These are phyloP conservation scores for Actinomortierella ambigua DNA, from an alignment of 371 early-diverging fungal genomes.

Conservation along the genomic window DNA sequence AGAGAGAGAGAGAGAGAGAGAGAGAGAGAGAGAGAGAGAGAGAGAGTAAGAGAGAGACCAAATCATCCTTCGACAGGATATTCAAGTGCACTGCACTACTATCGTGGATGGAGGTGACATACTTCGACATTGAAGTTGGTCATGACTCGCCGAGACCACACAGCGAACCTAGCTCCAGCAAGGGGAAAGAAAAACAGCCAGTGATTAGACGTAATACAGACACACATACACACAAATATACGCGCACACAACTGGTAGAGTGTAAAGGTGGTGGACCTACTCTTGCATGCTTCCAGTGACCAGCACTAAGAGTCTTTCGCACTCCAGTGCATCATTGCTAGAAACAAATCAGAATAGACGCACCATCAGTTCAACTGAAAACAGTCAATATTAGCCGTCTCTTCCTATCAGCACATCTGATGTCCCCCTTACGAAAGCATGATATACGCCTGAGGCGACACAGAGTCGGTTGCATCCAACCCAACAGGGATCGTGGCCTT, in stretches of 20 bases:
- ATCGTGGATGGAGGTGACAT: not conserved
- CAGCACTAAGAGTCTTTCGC: constrained; percentile 24
- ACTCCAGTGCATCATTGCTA: constrained; percentile 13
- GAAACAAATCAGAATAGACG: not conserved
- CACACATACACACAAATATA: no score
- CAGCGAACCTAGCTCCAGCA: constrained; percentile 10
- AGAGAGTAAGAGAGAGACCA: no score
- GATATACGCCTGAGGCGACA: constrained; percentile 24
- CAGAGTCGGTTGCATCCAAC: constrained; percentile 6
- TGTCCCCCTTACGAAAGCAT: constrained; percentile 17
- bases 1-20: no score
- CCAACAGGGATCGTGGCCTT: constrained; percentile 14
- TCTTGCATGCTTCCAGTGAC: constrained; percentile 21
- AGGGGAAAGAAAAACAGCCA: no score
- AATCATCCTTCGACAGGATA: no score
- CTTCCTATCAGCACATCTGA: no score
- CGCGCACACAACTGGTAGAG: no score
- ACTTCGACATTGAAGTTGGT: constrained; percentile 20
- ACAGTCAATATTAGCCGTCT: not conserved
- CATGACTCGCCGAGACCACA: constrained; percentile 35
- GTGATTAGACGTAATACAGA: no score
- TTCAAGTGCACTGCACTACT: no score
- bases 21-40: no score
- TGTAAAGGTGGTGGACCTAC: constrained; percentile 9
- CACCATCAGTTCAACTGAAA: not conserved